Base-by-base conservation (phyloP, 139 green algal genomes). In the Zygnema cylindricum region DNA sequence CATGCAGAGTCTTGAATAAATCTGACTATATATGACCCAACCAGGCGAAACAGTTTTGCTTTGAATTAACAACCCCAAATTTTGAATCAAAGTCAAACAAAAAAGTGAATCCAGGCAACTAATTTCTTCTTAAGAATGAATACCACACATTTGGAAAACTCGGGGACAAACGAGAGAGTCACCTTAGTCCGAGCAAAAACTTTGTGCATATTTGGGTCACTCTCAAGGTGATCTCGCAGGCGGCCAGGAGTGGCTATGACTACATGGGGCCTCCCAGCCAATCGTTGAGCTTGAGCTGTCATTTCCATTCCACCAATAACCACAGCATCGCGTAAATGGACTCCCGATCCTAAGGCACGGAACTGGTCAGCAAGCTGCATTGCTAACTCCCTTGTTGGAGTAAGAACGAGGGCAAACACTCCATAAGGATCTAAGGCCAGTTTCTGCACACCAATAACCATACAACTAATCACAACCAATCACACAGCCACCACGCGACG, bases 341-440 rank as follows among this genome's bases (percentile, higher is more conserved):
- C 95, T 94, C 22, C 40, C 0, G 95, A 94, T 0, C 96, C 96
- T 43, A 99, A 92, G 0, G 95, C 97, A 16, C 93, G 82, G 55
- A 99, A 98, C 92, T 98, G 96, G 43, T 99, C 97, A 2, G 91
- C 94, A 7, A 98, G 93, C 92, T 99, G 97, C 63, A 98, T 95
- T 1, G 97, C 97, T n/a, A 99, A 93, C 93, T 99, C 97, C 88
- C 97, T 94, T 1, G 97, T 99, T 42, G 97, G 97, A 0, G 96
- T 98, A 0, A 99, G 93, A 1, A 98, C 94, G 0, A 99, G 88
- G 0, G 94, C 95, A 87, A 95, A 99, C 0, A 99, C 95, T 30
- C 97, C 97, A 76, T 95, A 98, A 0, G 96, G 97, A 71, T 99
- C 96, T 38, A 94, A 84, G 1, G 95, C 94, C 49, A 99, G 94